Evolutionary conservation across 257 asterid species (phyloP).

Genomic region (Galeopsis tetrahit): DNA sequence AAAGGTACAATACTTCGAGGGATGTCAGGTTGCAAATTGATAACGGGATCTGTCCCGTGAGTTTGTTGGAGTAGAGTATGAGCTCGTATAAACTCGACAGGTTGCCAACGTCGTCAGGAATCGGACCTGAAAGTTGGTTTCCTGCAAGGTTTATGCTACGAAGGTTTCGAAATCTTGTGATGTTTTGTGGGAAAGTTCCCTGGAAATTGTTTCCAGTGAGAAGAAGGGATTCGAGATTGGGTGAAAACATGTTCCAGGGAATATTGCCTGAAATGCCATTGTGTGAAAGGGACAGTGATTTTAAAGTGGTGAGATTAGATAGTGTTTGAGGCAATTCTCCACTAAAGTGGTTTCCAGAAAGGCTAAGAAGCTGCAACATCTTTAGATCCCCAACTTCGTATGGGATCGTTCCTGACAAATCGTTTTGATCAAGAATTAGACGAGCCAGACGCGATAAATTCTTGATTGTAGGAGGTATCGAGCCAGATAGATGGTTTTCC

Average conservation of each 20-base stretch:
- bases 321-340: not conserved
- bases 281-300: not conserved
- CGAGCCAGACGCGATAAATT: not conserved
- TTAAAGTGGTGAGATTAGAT: not conserved
- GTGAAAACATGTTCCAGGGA: not conserved
- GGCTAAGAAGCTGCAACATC: not conserved
- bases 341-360: not conserved
- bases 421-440: not conserved
- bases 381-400: not conserved
- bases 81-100: not conserved
- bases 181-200: not conserved
- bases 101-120: not conserved
- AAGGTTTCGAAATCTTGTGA: constrained; percentile 6
- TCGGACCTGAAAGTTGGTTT: constrained; percentile 11
- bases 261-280: not conserved
- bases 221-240: not conserved
- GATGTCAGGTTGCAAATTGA: constrained; percentile 19
- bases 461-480: not conserved
- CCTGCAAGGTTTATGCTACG: not conserved
- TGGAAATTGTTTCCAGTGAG: not conserved
- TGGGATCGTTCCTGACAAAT: constrained; percentile 16
- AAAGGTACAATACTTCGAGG: not conserved
- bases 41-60: not conserved
- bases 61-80: constrained; percentile 1
- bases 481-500: not conserved